Percentiles rank a stretch among this genome's conserved stretches.
phyloP scores from a whole-genome alignment of 2,329 filamentous ascomycete genomes.

The Blastomyces parvus region DNA sequence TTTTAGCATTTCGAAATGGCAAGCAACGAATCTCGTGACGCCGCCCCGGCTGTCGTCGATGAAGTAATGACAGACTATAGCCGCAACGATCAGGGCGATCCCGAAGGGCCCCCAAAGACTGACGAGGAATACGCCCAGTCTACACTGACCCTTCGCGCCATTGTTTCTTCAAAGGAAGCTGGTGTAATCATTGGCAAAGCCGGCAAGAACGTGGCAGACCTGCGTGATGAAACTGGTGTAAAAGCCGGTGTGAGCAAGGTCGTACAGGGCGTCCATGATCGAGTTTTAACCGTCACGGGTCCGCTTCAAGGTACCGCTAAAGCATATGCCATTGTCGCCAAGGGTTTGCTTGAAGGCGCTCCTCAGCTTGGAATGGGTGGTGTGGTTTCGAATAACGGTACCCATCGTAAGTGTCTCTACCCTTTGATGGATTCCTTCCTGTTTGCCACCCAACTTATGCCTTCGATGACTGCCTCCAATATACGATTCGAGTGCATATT shows the following conservation, averaged over 20 bases:
- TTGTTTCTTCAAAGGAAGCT: conserved; percentile 97
- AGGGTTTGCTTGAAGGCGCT: conserved; percentile 82
- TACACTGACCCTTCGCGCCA: conserved; percentile 87
- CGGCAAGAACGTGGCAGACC: conserved; percentile 94
- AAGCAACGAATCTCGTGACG: conserved; percentile 45
- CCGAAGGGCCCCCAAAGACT: conserved; percentile 74
- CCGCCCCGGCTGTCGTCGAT: conserved; percentile 48
- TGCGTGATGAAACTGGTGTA: conserved; percentile 94
- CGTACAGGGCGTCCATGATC: conserved; percentile 92
- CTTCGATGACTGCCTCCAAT: neutral
- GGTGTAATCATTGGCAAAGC: conserved; percentile 98
- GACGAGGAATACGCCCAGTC: conserved; percentile 94
- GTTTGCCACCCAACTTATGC: neutral
- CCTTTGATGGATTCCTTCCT: conserved; percentile 6
- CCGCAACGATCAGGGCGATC: conserved; percentile 56
- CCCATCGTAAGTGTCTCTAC: conserved; percentile 65
- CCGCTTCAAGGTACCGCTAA: conserved; percentile 78
- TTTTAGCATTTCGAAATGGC: conserved; percentile 44
- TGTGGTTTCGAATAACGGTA: conserved; percentile 74
- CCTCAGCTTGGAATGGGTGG: conserved; percentile 95
- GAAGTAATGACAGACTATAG: conserved; percentile 56
- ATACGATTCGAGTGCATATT: conserved; percentile 4
- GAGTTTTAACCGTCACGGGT: conserved; percentile 90
- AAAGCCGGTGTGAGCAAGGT: conserved; percentile 99
- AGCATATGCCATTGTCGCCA: conserved; percentile 88